These are phyloP conservation scores for Tillandsia leiboldiana DNA, from an alignment of 176 grass and related monocot species.

Conservation along the genomic window DNA sequence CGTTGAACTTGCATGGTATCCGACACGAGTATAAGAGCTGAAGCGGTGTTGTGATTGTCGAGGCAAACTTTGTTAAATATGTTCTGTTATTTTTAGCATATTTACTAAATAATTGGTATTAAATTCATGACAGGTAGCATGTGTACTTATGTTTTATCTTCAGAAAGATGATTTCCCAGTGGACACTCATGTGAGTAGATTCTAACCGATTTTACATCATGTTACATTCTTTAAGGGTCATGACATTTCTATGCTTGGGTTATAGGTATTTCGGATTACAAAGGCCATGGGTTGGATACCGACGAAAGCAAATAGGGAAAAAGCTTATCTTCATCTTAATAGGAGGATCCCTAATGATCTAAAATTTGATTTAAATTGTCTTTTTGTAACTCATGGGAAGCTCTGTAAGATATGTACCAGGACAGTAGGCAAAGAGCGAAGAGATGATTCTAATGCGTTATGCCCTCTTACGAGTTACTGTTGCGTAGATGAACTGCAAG, in stretches of 20 bases:
- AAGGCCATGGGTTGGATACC: slow-evolving; percentile 72
- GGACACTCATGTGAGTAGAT: slow-evolving; percentile 64
- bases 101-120: not conserved
- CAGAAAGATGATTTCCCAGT: slow-evolving; percentile 89
- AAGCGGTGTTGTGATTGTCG: too few species aligned
- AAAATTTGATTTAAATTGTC: slow-evolving; percentile 96
- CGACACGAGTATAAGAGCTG: too few species aligned
- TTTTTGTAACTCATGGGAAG: slow-evolving; percentile 85
- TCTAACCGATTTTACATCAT: slow-evolving; percentile 2
- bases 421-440: slow-evolving; percentile 32
- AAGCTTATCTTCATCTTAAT: slow-evolving; percentile 78
- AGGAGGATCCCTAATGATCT: slow-evolving; percentile 57
- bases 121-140: slow-evolving; percentile 48
- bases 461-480: slow-evolving; percentile 47
- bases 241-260: slow-evolving; percentile 18
- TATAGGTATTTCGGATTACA: slow-evolving; percentile 78
- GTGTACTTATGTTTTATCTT: slow-evolving; percentile 89
- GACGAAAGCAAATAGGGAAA: slow-evolving; percentile 48
- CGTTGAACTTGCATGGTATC: too few species aligned
- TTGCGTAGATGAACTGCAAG: slow-evolving; percentile 23
- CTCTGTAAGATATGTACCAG: slow-evolving; percentile 59
- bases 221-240: not conserved
- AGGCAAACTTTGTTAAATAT: not conserved
- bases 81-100: not conserved
- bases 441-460: slow-evolving; percentile 8